phyloP scores from a whole-genome alignment of 768 basidiomycete species.

The Serendipita sp. region DNA sequence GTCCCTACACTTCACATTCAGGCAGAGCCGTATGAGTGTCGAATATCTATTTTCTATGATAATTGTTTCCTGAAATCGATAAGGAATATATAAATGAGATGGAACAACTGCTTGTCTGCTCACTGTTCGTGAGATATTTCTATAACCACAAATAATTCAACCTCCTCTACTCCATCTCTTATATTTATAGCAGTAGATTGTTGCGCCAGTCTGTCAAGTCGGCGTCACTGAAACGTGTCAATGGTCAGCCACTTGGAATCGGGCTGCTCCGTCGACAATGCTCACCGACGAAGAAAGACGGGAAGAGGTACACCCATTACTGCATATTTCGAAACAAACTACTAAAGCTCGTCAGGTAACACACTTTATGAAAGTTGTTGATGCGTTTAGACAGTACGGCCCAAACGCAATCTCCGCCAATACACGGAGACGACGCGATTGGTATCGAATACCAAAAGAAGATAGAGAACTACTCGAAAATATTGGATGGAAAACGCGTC shows the following conservation, averaged over 20 bases:
- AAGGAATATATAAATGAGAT: no score
- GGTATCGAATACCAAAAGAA: slow-evolving; percentile 46
- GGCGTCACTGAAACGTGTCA: no score
- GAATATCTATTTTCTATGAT: no score
- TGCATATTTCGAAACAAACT: neutral
- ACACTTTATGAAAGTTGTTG: slow-evolving; percentile 61
- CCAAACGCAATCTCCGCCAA: slow-evolving; percentile 54
- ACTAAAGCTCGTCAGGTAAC: neutral
- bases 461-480: slow-evolving; percentile 53
- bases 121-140: no score
- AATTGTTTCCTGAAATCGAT: no score
- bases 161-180: no score
- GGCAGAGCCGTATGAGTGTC: neutral
- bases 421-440: slow-evolving; percentile 57
- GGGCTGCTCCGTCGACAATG: no score
- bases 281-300: neutral
- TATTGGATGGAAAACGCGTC: slow-evolving; percentile 63
- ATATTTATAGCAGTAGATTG: no score
- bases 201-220: no score
- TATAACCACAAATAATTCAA: no score
- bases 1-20: neutral
- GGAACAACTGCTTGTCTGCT: no score
- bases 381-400: slow-evolving; percentile 60
- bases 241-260: no score
- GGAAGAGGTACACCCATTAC: neutral